Conservation (phyloP, 2,329 filamentous ascomycete species). For the Coniochaeta ligniaria region DNA sequence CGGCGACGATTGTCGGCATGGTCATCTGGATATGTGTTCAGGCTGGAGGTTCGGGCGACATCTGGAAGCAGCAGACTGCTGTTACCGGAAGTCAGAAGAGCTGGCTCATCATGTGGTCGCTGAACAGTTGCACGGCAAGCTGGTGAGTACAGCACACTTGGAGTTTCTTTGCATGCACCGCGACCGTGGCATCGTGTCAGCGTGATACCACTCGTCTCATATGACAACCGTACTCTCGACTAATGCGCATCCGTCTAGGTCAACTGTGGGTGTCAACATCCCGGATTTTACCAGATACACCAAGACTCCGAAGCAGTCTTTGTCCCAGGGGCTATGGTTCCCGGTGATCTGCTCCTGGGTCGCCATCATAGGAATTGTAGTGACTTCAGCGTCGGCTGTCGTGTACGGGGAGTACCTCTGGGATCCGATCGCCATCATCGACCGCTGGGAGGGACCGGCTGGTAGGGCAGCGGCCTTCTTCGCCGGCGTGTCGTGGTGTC, state of each 20-base stretch:
- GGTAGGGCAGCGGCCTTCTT: constrained; percentile 32
- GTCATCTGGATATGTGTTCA: constrained; percentile 16
- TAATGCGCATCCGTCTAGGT: background rate
- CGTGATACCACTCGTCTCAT: background rate
- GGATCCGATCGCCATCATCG: constrained; percentile 38
- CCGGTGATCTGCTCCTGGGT: constrained; percentile 29
- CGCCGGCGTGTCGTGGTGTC: constrained; percentile 30
- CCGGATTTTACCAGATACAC: constrained; percentile 38
- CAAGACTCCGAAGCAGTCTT: constrained; percentile 15
- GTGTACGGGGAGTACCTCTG: constrained; percentile 31
- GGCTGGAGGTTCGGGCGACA: constrained; percentile 15
- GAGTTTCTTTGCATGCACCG: no score
- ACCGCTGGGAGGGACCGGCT: constrained; percentile 33
- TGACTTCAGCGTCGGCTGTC: constrained; percentile 40
- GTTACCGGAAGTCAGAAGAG: constrained; percentile 3
- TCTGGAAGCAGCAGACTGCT: constrained; percentile 8
- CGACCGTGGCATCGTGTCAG: no score
- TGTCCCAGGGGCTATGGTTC: constrained; percentile 20
- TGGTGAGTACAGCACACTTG: background rate
- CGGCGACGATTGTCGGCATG: constrained; percentile 22
- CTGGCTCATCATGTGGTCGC: constrained; percentile 10
- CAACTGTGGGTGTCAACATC: constrained; percentile 28
- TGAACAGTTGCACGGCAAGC: constrained; percentile 9
- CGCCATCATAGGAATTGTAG: constrained; percentile 43
- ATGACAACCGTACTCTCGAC: background rate